Evolutionary conservation across 495 filamentous ascomycete species (phyloP), one percentile per base, ranked within the genome.

Genomic region (Penicillium desertorum): DNA sequence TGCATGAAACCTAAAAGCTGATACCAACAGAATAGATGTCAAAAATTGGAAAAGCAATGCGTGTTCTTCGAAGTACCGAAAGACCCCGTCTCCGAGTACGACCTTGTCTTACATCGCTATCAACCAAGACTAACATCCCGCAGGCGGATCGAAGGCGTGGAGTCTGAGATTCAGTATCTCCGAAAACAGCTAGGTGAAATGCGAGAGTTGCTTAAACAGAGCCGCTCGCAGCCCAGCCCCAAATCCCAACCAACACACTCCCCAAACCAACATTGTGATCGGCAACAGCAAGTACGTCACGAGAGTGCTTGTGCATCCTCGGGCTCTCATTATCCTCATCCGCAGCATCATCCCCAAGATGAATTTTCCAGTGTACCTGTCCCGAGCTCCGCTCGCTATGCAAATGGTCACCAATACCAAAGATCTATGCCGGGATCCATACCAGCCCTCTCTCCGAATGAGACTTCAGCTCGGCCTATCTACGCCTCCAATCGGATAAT

Each of bases 41-140:
- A 67, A 12, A 70, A 70, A 42, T 19, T 70, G 8, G 66, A 67
- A 7, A 73, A 69, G 12, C 69, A 65, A 61, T 76, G 73, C 12
- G 53, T 73, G 0, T 73, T 76, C 59, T 76, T 73, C 37, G 73
- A 73, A 16, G 56, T 65, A 27, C 73, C 73, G 0, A 74, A 68
- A 51, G 71, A 76, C 56, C 65, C 71, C 7, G 52, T 67, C 9
- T 60, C 59, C 5, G 68, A 70, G 73, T 76, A 62, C 20, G 64
- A 56, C 2, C 3, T 0, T 32, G 1, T 11, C 19, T 16, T 43
- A 17, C 27, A 5, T 6, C 0, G 34, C 2, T 12, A 34, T 42
- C 3, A 27, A 29, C 32, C 36, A 20, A 42, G 1, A 49, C 42
- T 68, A 5, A 62, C 19, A 11, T 3, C 1, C 14, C 5, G 17